Percentiles rank a stretch among this genome's conserved stretches.
Evolutionary conservation across 2,329 filamentous ascomycete species (phyloP).

Genomic region (Colletotrichum noveboracense): DNA sequence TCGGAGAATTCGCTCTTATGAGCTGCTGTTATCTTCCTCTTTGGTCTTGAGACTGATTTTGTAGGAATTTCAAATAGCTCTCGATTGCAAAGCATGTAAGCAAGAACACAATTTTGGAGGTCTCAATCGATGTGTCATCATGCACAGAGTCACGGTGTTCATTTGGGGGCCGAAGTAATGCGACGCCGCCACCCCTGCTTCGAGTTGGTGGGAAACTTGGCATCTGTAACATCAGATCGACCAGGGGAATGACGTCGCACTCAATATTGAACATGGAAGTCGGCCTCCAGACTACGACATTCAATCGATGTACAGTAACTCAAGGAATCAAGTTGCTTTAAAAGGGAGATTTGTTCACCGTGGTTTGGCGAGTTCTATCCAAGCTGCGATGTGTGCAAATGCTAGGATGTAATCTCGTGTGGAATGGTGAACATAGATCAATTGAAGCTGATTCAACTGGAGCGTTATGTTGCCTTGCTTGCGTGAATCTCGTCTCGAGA

Average conservation of each 20-base stretch:
- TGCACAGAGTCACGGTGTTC: not conserved
- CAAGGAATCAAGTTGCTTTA: not conserved
- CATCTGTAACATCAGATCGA: not conserved
- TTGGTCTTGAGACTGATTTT: not conserved
- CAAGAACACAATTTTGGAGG: not conserved
- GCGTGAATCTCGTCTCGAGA: not conserved
- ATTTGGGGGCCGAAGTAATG: not conserved
- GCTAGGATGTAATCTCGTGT: not conserved
- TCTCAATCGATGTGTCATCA: not conserved
- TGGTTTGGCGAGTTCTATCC: not conserved
- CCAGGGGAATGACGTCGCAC: not conserved
- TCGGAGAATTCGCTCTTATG: not conserved
- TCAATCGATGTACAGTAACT: not conserved
- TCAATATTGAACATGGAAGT: not conserved
- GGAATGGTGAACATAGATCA: not conserved
- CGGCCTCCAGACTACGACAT: not conserved
- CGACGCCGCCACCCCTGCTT: not conserved
- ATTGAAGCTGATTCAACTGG: rapidly evolving
- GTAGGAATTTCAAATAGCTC: rapidly evolving
- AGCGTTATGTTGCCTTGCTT: rapidly evolving
- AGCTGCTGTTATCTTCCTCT: not conserved
- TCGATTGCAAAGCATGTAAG: not conserved
- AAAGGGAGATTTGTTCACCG: rapidly evolving
- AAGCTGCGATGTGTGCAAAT: not conserved
- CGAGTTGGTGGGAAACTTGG: not conserved